Base-by-base conservation (phyloP, 345 rosid species). In the Brassica nigra region DNA sequence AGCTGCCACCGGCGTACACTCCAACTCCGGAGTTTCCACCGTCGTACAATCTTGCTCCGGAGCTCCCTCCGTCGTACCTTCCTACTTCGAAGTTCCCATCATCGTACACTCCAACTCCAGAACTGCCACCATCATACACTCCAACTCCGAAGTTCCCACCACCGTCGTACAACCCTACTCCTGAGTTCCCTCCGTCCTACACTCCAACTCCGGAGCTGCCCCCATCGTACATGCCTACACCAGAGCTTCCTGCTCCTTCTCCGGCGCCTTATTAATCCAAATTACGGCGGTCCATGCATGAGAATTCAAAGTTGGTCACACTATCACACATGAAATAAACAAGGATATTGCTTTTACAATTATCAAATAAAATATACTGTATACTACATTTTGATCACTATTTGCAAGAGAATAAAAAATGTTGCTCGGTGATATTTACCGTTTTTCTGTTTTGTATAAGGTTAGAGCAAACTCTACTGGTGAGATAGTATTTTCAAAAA, bases 281-380 rank as follows among this genome's bases (percentile, higher is more conserved):
- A 29, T 29, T 62, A 62, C 30, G 52, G 61, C 27, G 14, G 61
- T 68, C 73, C 30, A 20, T 58, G 30, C 61, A 49, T 68, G 61
- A 68, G 39, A 68, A 55, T 68, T 68, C 11, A 33, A 49, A 4
- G 49, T 27, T 67, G 34, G 34, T 44, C 57, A 67, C 61, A 10
- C n/a, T 62, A 10, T 28, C 37, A 5, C 66, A 62, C 66, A 29
- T 62, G 66, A 62, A 62, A 62, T 62, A 62, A 62, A 62, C 36
- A 29, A 62, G 37, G 4, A 29, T 62, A 29, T 62, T 62, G 37
- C 66, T 62, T 62, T 62, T 61, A 28, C 33, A 58, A 8, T 62
- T 62, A 62, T 62, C 18, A 29, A 29, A 29, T 5, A 14, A 7
- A 62, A 62, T 11, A 62, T 12, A 15, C 15, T 28, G 61, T 54